A percentile compares a stretch with the other conserved stretches of the same genome.
These are phyloP conservation scores for Podospora fimiseda DNA, from an alignment of 495 filamentous ascomycete species.

Conservation along the genomic window DNA sequence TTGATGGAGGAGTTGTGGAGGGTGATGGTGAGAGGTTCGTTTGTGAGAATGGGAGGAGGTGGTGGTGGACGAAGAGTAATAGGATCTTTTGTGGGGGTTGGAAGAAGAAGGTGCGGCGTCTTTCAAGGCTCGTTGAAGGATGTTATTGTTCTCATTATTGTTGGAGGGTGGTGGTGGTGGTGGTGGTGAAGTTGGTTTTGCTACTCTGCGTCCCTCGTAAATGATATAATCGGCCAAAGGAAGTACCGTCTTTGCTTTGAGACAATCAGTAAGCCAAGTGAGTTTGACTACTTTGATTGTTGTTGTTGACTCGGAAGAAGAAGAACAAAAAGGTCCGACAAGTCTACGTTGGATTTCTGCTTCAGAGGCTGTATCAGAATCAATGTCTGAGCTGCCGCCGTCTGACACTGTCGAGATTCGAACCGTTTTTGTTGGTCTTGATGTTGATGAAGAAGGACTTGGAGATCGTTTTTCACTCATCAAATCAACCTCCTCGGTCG, in stretches of 20 bases:
- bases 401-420: conserved; percentile 16
- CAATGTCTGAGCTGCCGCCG: conserved; percentile 18
- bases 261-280: conserved; percentile 64
- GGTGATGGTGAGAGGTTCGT: conserved; percentile 5
- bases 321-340: not conserved
- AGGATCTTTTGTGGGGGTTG: not conserved
- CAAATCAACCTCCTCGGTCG: conserved; percentile 52
- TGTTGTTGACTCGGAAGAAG: conserved; percentile 10
- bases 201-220: conserved; percentile 51
- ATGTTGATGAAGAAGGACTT: not conserved
- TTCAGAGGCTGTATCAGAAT: conserved; percentile 37
- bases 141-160: too few species aligned
- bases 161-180: conserved; percentile 10
- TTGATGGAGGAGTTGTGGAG: conserved; percentile 38
- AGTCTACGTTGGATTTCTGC: conserved; percentile 9
- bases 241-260: conserved; percentile 46
- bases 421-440: conserved; percentile 32
- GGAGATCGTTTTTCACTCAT: not conserved
- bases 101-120: conserved; percentile 17
- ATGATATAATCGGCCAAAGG: conserved; percentile 57
- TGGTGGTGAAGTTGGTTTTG: conserved; percentile 10
- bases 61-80: not conserved
- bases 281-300: conserved; percentile 64
- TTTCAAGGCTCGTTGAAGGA: conserved; percentile 29
- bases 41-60: not conserved